Evolutionary conservation across 176 grass and related monocot genomes (phyloP).

Genomic region (Raddia guianensis): DNA sequence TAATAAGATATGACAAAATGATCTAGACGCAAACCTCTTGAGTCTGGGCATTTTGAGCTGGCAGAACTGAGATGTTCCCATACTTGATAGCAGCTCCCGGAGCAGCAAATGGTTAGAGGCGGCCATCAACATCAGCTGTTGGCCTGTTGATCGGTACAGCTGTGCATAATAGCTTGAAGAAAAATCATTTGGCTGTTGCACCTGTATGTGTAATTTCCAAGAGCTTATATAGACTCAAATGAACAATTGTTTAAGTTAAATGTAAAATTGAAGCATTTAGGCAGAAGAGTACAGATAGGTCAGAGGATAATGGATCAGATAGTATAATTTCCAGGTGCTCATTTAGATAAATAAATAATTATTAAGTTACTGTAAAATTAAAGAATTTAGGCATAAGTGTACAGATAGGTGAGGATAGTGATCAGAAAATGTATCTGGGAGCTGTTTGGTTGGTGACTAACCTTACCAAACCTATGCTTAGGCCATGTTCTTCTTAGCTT

Average conservation of each 20-base stretch:
- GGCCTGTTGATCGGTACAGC: conserved; percentile 60
- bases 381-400: too few relatives aligned
- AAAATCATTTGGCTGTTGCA: conserved; percentile 63
- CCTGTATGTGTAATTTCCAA: conserved; percentile 42
- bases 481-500: too few relatives aligned
- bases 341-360: too few relatives aligned
- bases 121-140: conserved; percentile 59
- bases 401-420: too few relatives aligned
- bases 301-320: not conserved
- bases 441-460: too few relatives aligned
- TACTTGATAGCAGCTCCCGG: conserved; percentile 63
- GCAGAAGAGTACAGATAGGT: not conserved
- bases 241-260: not conserved
- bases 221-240: not conserved
- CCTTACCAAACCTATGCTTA: too few relatives aligned
- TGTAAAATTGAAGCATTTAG: not conserved
- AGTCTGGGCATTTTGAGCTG: conserved; percentile 64
- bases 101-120: conserved; percentile 59
- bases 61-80: conserved; percentile 59
- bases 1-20: conserved; percentile 31
- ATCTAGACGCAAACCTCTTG: conserved; percentile 68
- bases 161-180: conserved; percentile 56
- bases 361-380: too few relatives aligned
- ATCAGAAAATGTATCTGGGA: too few relatives aligned
- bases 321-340: too few relatives aligned